Evolutionary conservation across 768 basidiomycete species (phyloP).

Genomic region (Hortiboletus campestris): DNA sequence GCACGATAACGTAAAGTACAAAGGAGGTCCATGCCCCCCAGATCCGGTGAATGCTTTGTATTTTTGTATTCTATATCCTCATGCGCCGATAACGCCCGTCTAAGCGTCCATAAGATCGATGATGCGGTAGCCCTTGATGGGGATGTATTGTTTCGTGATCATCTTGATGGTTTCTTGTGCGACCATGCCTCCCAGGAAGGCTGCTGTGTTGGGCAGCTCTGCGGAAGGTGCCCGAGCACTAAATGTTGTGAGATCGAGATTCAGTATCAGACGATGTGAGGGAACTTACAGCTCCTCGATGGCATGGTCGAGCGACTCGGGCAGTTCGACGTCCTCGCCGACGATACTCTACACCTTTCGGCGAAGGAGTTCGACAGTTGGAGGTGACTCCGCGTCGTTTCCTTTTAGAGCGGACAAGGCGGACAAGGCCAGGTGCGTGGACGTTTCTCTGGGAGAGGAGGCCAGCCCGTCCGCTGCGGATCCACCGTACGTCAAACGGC

Average conservation of each 20-base stretch:
- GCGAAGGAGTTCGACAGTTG: slow-evolving; percentile 52
- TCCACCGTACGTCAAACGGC: neutral
- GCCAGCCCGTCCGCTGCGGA: slow-evolving; percentile 41
- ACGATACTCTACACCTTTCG: slow-evolving; percentile 50
- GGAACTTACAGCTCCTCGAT: slow-evolving; percentile 74
- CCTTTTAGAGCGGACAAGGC: slow-evolving; percentile 44
- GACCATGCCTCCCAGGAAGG: slow-evolving; percentile 89
- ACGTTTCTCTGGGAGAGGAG: slow-evolving; percentile 50
- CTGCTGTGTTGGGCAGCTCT: slow-evolving; percentile 91
- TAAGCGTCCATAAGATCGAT: slow-evolving; percentile 81
- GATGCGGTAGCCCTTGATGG: slow-evolving; percentile 80
- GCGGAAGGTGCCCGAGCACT: slow-evolving; percentile 79
- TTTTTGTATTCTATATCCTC: neutral
- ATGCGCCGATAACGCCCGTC: slow-evolving; percentile 54
- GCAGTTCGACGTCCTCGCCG: slow-evolving; percentile 48
- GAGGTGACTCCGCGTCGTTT: slow-evolving; percentile 30
- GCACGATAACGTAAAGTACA: neutral
- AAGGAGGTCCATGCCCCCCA: no score
- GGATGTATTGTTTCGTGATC: slow-evolving; percentile 93
- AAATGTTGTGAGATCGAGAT: slow-evolving; percentile 2
- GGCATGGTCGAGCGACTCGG: slow-evolving; percentile 55
- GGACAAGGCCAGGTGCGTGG: slow-evolving; percentile 73
- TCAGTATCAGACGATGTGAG: neutral
- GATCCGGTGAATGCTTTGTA: neutral
- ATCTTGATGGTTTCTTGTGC: slow-evolving; percentile 98